A percentile compares a stretch with the other conserved stretches of the same genome.
Conservation (phyloP, 2,329 filamentous ascomycete species). For the Pseudocercospora fijiensis region DNA sequence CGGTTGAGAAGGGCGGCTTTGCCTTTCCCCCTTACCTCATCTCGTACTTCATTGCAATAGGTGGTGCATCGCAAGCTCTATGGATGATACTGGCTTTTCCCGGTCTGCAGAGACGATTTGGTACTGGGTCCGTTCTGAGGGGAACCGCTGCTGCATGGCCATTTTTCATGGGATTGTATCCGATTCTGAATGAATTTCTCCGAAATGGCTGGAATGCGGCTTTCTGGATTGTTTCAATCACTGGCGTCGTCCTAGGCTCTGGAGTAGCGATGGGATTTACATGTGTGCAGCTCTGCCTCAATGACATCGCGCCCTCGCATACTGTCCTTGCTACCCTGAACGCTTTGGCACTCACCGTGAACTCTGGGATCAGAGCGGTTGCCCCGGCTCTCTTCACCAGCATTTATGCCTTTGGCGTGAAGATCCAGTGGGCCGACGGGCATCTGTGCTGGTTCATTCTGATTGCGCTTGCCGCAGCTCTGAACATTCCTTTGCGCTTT, state of each 20-base stretch:
- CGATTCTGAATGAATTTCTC: constrained; percentile 59
- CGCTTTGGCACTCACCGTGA: constrained; percentile 62
- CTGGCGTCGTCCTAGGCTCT: constrained; percentile 55
- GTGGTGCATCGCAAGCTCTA: constrained; percentile 64
- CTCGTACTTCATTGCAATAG: constrained; percentile 63
- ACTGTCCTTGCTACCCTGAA: constrained; percentile 69
- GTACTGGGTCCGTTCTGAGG: constrained; percentile 65
- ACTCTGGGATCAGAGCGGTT: constrained; percentile 63
- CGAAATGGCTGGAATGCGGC: constrained; percentile 44
- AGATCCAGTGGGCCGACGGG: constrained; percentile 60
- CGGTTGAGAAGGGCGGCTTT: constrained; percentile 62
- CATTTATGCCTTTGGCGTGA: constrained; percentile 66
- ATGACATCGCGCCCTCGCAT: constrained; percentile 68
- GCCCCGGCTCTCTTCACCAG: constrained; percentile 65
- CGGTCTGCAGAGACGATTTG: constrained; percentile 61
- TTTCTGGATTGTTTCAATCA: constrained; percentile 59
- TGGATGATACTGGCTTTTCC: constrained; percentile 74
- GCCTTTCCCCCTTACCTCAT: constrained; percentile 64
- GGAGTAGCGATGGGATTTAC: constrained; percentile 68
- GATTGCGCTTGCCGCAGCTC: constrained; percentile 40
- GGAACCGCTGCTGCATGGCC: constrained; percentile 61
- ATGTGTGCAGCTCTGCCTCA: constrained; percentile 69
- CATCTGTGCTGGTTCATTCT: constrained; percentile 66
- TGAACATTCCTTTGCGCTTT: constrained; percentile 39
- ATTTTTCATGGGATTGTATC: constrained; percentile 58